A percentile compares a stretch with the other conserved stretches of the same genome.
These are phyloP conservation scores for Emergomyces pasteurianus DNA, from an alignment of 2,329 filamentous ascomycete genomes.

Conservation along the genomic window DNA sequence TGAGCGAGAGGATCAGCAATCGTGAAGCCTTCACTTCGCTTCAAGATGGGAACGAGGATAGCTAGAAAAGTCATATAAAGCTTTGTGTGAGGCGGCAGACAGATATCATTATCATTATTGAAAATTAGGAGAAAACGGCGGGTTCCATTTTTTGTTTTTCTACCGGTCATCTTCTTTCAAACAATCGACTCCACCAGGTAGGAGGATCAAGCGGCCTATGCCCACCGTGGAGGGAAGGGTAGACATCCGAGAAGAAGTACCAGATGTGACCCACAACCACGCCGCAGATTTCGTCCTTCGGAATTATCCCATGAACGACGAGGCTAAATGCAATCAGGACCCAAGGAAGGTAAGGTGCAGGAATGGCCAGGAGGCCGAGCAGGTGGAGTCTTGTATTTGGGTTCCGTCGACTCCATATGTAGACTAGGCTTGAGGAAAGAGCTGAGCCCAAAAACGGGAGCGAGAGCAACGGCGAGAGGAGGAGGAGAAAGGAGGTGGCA, in stretches of 20 bases:
- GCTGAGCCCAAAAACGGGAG: slow-evolving; percentile 93
- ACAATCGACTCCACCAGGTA: slow-evolving; percentile 75
- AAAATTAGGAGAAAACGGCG: slow-evolving; percentile 29
- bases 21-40: not conserved
- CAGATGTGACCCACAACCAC: slow-evolving; percentile 91
- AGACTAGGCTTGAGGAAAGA: slow-evolving; percentile 83
- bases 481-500: slow-evolving; percentile 64
- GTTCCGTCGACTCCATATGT: slow-evolving; percentile 95
- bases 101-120: slow-evolving; percentile 46
- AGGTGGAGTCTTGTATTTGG: slow-evolving; percentile 84
- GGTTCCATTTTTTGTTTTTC: too few species aligned
- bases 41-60: not conserved
- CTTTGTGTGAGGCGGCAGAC: slow-evolving; percentile 20
- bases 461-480: slow-evolving; percentile 73
- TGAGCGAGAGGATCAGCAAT: not conserved
- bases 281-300: slow-evolving; percentile 92
- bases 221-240: slow-evolving; percentile 77
- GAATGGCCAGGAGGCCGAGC: slow-evolving; percentile 78
- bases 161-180: slow-evolving; percentile 43
- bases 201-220: slow-evolving; percentile 81
- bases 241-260: slow-evolving; percentile 98
- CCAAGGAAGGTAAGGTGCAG: slow-evolving; percentile 90
- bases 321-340: slow-evolving; percentile 88
- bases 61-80: not conserved
- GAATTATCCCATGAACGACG: slow-evolving; percentile 76